These are phyloP conservation scores for Myxozyma vanderwaltii DNA, from an alignment of 805 yeast genomes.

Conservation along the genomic window DNA sequence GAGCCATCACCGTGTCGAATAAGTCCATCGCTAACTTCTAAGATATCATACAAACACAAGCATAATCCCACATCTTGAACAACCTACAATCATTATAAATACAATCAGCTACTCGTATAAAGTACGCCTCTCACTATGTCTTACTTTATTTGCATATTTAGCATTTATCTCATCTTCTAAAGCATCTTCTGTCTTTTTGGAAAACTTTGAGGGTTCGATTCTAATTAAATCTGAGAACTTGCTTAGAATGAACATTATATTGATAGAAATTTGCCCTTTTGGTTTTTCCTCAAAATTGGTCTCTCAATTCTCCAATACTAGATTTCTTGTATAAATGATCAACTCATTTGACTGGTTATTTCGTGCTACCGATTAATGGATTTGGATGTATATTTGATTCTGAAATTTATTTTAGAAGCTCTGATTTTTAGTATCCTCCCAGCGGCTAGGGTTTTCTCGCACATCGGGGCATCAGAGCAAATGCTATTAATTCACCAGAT, in stretches of 20 bases:
- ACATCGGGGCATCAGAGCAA: no score
- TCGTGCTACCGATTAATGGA: no score
- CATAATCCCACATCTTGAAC: slow-evolving; percentile 83
- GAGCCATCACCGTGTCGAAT: slow-evolving; percentile 95
- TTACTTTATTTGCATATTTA: slow-evolving; percentile 74
- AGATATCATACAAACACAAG: slow-evolving; percentile 79
- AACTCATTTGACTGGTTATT: no score
- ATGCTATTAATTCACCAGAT: not conserved
- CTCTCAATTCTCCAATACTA: no score
- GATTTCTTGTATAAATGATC: no score
- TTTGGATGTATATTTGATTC: not conserved
- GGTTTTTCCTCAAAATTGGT: no score
- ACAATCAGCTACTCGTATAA: not conserved
- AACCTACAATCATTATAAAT: slow-evolving; percentile 43
- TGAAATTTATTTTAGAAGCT: not conserved
- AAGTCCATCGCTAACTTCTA: slow-evolving; percentile 82
- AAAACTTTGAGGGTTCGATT: slow-evolving; percentile 83
- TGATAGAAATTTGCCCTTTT: no score
- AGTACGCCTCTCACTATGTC: no score
- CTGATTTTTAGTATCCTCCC: not conserved
- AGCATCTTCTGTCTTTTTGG: slow-evolving; percentile 69
- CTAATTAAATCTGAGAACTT: slow-evolving; percentile 81
- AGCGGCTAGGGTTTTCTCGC: slow-evolving; percentile 1
- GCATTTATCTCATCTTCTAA: slow-evolving; percentile 77
- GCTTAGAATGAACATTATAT: slow-evolving; percentile 80